Evolutionary conservation across 805 yeast species (phyloP).

Genomic region (Isabelozyma heimii): DNA sequence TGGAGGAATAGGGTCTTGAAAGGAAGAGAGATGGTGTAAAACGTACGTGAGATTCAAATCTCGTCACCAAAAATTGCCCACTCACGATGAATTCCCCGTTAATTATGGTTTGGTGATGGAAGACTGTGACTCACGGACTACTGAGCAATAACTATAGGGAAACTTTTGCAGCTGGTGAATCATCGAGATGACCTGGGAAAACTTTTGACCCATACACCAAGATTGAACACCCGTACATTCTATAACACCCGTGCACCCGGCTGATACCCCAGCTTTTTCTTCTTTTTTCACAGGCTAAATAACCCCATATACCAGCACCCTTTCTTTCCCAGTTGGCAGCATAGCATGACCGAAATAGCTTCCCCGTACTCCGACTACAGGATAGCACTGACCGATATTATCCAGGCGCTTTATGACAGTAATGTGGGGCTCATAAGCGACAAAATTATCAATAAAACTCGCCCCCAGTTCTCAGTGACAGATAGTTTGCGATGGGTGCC

Average conservation of each 20-base stretch:
- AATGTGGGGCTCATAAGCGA: slow-evolving; percentile 3
- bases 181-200: not conserved
- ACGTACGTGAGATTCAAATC: not conserved
- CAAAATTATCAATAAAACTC: not conserved
- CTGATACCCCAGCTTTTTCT: not conserved
- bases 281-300: too few relatives aligned
- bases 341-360: not conserved
- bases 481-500: slow-evolving; percentile 13
- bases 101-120: not conserved
- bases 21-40: not conserved
- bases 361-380: not conserved
- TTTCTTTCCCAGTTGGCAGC: not conserved
- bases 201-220: not conserved
- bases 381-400: slow-evolving; percentile 1
- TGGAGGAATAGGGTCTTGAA: not conserved
- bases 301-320: too few relatives aligned
- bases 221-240: not conserved
- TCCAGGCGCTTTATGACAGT: slow-evolving; percentile 4
- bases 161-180: not conserved
- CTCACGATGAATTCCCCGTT: not conserved
- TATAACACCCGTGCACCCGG: not conserved
- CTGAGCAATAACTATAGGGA: not conserved
- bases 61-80: not conserved
- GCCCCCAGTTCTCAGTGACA: not conserved
- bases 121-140: not conserved